Evolutionary conservation across 2,329 filamentous ascomycete species (phyloP), one percentile per base, ranked within the genome.

Genomic region (Sclerotiophoma versabilis): DNA sequence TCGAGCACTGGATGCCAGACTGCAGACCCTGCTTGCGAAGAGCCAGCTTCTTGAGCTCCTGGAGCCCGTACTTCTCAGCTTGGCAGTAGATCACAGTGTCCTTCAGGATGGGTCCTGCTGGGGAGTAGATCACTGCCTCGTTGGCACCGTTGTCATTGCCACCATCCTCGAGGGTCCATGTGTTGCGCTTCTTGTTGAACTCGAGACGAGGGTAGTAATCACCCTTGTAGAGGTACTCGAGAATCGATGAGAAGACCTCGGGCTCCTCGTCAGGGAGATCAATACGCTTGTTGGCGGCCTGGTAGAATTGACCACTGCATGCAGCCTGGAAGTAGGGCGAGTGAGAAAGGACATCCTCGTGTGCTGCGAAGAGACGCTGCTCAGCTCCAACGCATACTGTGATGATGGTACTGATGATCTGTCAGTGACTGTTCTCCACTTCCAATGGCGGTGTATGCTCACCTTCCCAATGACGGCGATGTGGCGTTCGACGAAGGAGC

Each of bases 171-270:
- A 96, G 80, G 71, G 90, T 88, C 88, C 91, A 96, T 46, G 85
- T 87, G 74, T 91, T 87, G 49, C 85, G 84, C 60, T 88, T 87
- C 80, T 92, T 92, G 78, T 93, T 91, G 77, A 92, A 91, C 51
- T 91, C 78, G 20, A 96, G 82, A 15, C 89, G 88, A 3, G 93
- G 92, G 65, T 88, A 93, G 79, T 96, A 96, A 76, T 96, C 93
- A 60, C 92, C 92, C 77, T 96, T 96, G 83, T 96, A 96, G 51
- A 97, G 86, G 65, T 89, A 96, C 73, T 97, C 93, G 51, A 97
- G 86, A 10, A 97, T 83, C 5, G 89, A 92, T 7, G 91, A 96
- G 76, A 97, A 93, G 68, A 96, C 88, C 73, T 96, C 92, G 17
- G 93, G 92, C 65, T 93, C 88, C 75, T 96, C 93, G 56, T 93